Percentiles rank a stretch among this genome's conserved stretches.
phyloP scores from a whole-genome alignment of 805 yeast species.

The Candida namnaoensis region DNA sequence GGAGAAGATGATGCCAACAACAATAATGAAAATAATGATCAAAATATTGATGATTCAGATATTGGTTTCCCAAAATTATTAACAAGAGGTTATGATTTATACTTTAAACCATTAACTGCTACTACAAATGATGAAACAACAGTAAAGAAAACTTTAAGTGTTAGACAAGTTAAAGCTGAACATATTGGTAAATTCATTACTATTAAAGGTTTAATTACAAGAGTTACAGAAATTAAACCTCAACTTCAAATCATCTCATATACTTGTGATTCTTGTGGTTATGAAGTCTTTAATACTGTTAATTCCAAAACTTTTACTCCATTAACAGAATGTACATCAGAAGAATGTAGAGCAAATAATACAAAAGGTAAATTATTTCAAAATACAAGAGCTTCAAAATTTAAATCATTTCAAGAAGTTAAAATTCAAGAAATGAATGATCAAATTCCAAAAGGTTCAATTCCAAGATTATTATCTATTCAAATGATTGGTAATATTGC shows the following conservation, averaged over 20 bases:
- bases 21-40: constrained; percentile 15
- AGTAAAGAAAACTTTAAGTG: constrained; percentile 43
- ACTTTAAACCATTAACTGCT: constrained; percentile 71
- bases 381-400: constrained; percentile 93
- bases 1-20: constrained; percentile 25
- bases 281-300: constrained; percentile 94
- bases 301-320: constrained; percentile 80
- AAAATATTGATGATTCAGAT: constrained; percentile 20
- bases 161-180: constrained; percentile 80
- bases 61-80: constrained; percentile 77
- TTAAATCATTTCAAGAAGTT: constrained; percentile 91
- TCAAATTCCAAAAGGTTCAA: constrained; percentile 97
- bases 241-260: constrained; percentile 86
- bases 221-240: constrained; percentile 96
- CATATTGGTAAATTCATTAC: constrained; percentile 84
- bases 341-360: constrained; percentile 68
- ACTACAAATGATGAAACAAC: constrained; percentile 19
- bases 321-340: constrained; percentile 77
- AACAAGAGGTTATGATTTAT: constrained; percentile 78
- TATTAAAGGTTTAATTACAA: constrained; percentile 87
- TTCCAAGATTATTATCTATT: constrained; percentile 79
- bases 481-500: constrained; percentile 92
- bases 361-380: constrained; percentile 84
- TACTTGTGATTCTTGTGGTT: constrained; percentile 96
- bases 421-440: constrained; percentile 89